phyloP scores from a whole-genome alignment of 2,329 filamentous ascomycete species.

The Calonectria montana region DNA sequence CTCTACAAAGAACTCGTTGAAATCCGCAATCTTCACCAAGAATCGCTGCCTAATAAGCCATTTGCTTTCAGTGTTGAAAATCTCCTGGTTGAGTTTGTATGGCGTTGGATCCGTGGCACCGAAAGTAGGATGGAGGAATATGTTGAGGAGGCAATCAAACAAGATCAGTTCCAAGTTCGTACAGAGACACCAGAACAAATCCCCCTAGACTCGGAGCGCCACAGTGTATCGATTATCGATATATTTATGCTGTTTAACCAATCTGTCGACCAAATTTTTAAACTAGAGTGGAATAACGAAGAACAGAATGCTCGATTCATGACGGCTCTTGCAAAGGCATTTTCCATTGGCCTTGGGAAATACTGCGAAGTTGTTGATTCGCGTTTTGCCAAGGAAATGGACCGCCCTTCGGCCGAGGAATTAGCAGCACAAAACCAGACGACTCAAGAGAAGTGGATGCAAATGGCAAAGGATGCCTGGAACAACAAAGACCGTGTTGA shows the following conservation, averaged over 20 bases:
- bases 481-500: slow-evolving; percentile 92
- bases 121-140: slow-evolving; percentile 84
- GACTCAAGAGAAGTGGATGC: slow-evolving; percentile 91
- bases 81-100: slow-evolving; percentile 90
- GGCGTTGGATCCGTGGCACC: slow-evolving; percentile 90
- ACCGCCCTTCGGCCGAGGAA: slow-evolving; percentile 88
- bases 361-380: slow-evolving; percentile 94
- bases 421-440: slow-evolving; percentile 81
- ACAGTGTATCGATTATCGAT: slow-evolving; percentile 93
- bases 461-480: slow-evolving; percentile 94
- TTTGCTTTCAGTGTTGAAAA: slow-evolving; percentile 92
- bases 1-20: slow-evolving; percentile 90
- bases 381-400: slow-evolving; percentile 91
- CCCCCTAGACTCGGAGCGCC: slow-evolving; percentile 82
- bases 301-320: slow-evolving; percentile 96
- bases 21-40: slow-evolving; percentile 83
- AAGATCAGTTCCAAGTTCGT: slow-evolving; percentile 86
- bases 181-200: slow-evolving; percentile 71
- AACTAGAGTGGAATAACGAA: slow-evolving; percentile 93
- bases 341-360: slow-evolving; percentile 82
- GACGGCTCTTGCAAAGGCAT: slow-evolving; percentile 88
- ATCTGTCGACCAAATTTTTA: slow-evolving; percentile 85
- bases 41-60: slow-evolving; percentile 76
- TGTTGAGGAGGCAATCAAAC: slow-evolving; percentile 90
- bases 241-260: slow-evolving; percentile 95